These are phyloP conservation scores for Extremus antarcticus DNA, from an alignment of 495 filamentous ascomycete genomes.

Conservation along the genomic window DNA sequence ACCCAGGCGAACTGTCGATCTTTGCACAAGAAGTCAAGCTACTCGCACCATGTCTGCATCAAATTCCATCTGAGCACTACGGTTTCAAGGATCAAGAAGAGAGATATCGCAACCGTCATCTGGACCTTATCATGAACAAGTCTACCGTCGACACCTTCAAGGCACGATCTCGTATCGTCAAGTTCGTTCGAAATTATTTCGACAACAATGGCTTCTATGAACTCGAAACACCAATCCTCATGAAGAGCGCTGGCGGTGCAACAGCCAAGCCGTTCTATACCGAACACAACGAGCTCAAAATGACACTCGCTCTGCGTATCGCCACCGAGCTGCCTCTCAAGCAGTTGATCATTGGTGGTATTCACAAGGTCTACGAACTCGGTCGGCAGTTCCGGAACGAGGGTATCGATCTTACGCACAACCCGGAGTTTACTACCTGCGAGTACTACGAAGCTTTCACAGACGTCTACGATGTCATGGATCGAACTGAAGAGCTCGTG, in stretches of 20 bases:
- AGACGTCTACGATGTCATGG: constrained; percentile 87
- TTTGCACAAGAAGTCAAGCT: constrained; percentile 80
- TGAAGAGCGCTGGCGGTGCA: constrained; percentile 86
- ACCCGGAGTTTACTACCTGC: constrained; percentile 95
- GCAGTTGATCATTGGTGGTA: constrained; percentile 85
- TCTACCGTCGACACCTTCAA: constrained; percentile 66
- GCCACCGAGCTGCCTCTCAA: constrained; percentile 95
- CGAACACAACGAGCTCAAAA: constrained; percentile 85
- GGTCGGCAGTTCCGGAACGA: constrained; percentile 91
- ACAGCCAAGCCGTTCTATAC: constrained; percentile 94
- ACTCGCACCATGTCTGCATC: constrained; percentile 83
- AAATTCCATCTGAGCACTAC: constrained; percentile 82
- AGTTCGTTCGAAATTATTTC: constrained; percentile 77
- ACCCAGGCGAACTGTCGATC: constrained; percentile 83
- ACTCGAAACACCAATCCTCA: constrained; percentile 98
- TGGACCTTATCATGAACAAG: constrained; percentile 95
- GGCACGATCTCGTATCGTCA: constrained; percentile 72
- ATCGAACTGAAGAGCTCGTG: constrained; percentile 86
- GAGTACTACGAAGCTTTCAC: constrained; percentile 97
- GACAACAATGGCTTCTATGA: constrained; percentile 77
- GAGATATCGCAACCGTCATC: constrained; percentile 78
- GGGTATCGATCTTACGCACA: constrained; percentile 92
- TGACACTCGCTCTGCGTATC: constrained; percentile 88
- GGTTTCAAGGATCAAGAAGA: constrained; percentile 93
- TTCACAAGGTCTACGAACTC: constrained; percentile 87